A percentile compares a stretch with the other conserved stretches of the same genome.
These are phyloP conservation scores for Pelargonium australe DNA, from an alignment of 441 rosid species.

Conservation along the genomic window DNA sequence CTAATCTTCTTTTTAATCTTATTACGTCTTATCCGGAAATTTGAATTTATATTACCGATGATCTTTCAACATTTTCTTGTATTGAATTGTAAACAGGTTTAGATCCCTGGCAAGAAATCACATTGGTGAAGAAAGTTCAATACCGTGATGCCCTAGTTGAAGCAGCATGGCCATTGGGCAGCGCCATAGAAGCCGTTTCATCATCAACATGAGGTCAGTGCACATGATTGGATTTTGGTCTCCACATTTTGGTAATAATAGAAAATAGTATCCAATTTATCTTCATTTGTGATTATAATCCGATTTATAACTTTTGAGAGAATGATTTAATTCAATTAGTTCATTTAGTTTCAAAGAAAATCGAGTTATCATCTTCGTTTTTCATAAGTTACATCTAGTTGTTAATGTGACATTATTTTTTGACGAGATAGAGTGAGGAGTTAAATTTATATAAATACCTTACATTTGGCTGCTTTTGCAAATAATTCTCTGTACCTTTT, in stretches of 20 bases:
- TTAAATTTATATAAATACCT: too few relatives aligned
- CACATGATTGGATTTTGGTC: constrained; percentile 20
- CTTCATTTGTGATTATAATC: constrained; percentile 33
- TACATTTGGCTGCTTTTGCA: too few relatives aligned
- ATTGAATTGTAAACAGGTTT: constrained; percentile 39
- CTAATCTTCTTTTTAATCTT: not conserved
- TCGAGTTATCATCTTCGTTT: too few relatives aligned
- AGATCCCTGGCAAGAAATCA: constrained; percentile 69
- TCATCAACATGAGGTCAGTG: constrained; percentile 21
- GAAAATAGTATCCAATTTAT: constrained; percentile 21
- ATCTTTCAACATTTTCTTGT: constrained; percentile 1
- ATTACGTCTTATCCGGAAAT: not conserved
- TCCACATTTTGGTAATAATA: constrained; percentile 23
- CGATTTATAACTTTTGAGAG: constrained; percentile 25
- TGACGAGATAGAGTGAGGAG: too few relatives aligned
- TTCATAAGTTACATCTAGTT: too few relatives aligned
- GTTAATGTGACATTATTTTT: too few relatives aligned
- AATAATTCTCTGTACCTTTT: too few relatives aligned
- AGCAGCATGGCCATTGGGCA: constrained; percentile 99
- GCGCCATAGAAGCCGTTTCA: constrained; percentile 95
- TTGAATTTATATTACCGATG: not conserved
- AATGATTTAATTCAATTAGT: constrained; percentile 30
- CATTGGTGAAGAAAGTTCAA: constrained; percentile 74
- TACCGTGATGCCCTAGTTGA: constrained; percentile 60
- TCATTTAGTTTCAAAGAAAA: constrained; percentile 17